Conservation (phyloP, 2,329 filamentous ascomycete species). For the Trichoderma brevicompactum region DNA sequence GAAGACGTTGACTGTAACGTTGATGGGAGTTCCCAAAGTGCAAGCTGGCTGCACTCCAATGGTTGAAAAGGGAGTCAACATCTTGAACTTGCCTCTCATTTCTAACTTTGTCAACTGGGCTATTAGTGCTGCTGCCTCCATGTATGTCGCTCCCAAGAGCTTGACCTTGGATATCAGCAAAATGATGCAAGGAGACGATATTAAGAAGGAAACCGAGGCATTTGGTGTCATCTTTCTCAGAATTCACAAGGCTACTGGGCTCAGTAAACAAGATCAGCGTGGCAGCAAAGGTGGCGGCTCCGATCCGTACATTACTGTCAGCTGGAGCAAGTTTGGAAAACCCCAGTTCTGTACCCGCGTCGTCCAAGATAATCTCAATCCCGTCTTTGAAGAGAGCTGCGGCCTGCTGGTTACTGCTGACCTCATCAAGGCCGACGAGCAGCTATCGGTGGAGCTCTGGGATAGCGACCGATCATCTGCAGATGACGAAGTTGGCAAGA, state of each 20-base stretch:
- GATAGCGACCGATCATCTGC: conserved; percentile 91
- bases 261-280: conserved; percentile 88
- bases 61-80: conserved; percentile 86
- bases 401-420: conserved; percentile 86
- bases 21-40: conserved; percentile 92
- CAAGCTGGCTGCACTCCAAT: conserved; percentile 89
- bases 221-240: conserved; percentile 90
- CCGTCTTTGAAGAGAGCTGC: conserved; percentile 86
- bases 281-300: conserved; percentile 85
- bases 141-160: conserved; percentile 94
- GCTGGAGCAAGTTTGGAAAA: conserved; percentile 96
- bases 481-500: conserved; percentile 93
- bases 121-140: conserved; percentile 80
- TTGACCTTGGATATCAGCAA: conserved; percentile 90
- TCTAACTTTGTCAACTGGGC: conserved; percentile 97
- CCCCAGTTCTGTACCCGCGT: conserved; percentile 97
- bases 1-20: conserved; percentile 87
- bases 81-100: conserved; percentile 88
- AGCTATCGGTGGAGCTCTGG: conserved; percentile 92
- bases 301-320: conserved; percentile 93
- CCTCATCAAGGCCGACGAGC: conserved; percentile 90
- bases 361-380: conserved; percentile 92
- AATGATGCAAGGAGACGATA: conserved; percentile 87
- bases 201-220: conserved; percentile 86
- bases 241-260: conserved; percentile 82